A percentile compares a stretch with the other conserved stretches of the same genome.
phyloP scores from a whole-genome alignment of 805 yeast genomes.

The Metschnikowia gelsemii region DNA sequence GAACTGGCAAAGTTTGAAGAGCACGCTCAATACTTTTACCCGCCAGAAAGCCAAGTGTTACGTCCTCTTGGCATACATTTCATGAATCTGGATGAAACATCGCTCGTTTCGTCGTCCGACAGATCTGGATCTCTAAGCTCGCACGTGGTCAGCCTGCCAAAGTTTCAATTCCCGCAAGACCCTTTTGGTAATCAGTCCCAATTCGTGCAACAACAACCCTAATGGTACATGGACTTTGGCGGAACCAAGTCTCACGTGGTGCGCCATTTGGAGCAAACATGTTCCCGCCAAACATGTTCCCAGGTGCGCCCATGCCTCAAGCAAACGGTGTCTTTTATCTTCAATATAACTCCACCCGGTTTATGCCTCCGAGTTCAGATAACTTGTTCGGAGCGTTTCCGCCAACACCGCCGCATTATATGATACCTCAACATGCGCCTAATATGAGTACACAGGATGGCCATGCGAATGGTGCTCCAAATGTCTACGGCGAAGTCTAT shows the following conservation, averaged over 20 bases:
- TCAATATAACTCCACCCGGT: slow-evolving; percentile 3
- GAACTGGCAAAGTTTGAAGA: slow-evolving; percentile 1
- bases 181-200: background rate
- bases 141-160: background rate
- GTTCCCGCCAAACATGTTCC: slow-evolving; percentile 2
- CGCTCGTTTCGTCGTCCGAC: background rate
- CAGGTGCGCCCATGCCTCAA: slow-evolving; percentile 3
- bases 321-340: slow-evolving; percentile 4
- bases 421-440: slow-evolving; percentile 9
- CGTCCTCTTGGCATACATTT: slow-evolving; percentile 1
- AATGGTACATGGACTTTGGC: slow-evolving; percentile 6
- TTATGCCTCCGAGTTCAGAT: slow-evolving; percentile 1
- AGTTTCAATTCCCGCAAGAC: background rate
- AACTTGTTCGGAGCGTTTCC: slow-evolving; percentile 1
- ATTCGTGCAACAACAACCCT: slow-evolving; percentile 6
- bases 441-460: slow-evolving; percentile 2
- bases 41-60: background rate
- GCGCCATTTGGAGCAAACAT: slow-evolving; percentile 1
- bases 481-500: slow-evolving; percentile 71
- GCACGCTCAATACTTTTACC: background rate
- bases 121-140: background rate
- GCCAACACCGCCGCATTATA: slow-evolving; percentile 6
- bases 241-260: background rate
- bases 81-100: background rate
- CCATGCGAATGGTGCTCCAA: background rate